Evolutionary conservation across 495 filamentous ascomycete genomes (phyloP).

Genomic region (Xylaria palmicola): DNA sequence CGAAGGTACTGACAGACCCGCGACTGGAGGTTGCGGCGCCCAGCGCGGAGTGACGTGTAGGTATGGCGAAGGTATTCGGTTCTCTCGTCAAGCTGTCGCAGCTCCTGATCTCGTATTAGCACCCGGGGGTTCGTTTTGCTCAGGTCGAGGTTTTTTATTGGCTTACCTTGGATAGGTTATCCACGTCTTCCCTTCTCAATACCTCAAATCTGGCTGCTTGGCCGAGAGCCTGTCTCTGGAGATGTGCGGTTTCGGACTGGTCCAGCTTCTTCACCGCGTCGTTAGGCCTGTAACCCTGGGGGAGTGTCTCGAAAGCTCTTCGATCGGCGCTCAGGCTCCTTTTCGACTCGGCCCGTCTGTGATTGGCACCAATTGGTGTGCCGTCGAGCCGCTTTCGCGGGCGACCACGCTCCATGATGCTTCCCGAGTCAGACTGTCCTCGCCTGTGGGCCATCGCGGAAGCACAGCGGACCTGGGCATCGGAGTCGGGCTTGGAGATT

Average conservation of each 20-base stretch:
- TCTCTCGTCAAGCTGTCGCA: constrained; percentile 66
- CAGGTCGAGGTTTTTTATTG: background rate
- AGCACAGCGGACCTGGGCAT: constrained; percentile 27
- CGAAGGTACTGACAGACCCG: constrained; percentile 69
- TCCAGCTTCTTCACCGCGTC: constrained; percentile 50
- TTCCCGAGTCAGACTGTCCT: constrained; percentile 56
- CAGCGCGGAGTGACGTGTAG: constrained; percentile 63
- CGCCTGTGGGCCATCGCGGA: constrained; percentile 39
- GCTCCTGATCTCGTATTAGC: constrained; percentile 47
- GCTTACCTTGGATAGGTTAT: constrained; percentile 59
- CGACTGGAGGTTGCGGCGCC: constrained; percentile 65
- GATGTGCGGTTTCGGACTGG: constrained; percentile 48
- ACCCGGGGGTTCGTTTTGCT: constrained; percentile 7
- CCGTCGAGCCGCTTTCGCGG: constrained; percentile 50
- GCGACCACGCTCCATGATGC: constrained; percentile 60
- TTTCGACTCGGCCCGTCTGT: constrained; percentile 36
- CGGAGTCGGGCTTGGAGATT: constrained; percentile 36
- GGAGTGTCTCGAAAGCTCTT: constrained; percentile 55
- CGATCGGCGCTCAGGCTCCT: constrained; percentile 45
- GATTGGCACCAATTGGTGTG: constrained; percentile 31
- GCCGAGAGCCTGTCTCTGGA: constrained; percentile 62
- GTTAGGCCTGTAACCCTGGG: constrained; percentile 53
- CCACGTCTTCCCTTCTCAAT: constrained; percentile 64
- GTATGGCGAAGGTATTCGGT: constrained; percentile 71
- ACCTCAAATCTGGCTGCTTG: constrained; percentile 68